These are phyloP conservation scores for Claviceps sp. DNA, from an alignment of 2,329 filamentous ascomycete species.

Conservation along the genomic window DNA sequence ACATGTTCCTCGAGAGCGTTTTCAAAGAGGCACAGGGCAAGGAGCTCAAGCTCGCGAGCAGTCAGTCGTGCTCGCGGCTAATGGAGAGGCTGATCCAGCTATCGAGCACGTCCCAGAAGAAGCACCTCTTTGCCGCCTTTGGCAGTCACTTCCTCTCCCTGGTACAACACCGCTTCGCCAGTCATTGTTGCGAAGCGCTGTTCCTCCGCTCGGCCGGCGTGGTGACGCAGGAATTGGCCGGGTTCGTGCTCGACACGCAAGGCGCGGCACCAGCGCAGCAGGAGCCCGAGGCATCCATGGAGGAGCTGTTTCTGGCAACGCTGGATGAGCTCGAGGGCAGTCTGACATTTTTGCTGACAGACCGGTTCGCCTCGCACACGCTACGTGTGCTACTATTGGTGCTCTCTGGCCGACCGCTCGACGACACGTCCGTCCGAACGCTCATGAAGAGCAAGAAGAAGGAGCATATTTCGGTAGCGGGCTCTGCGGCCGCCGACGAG, in stretches of 20 bases:
- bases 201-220: conserved; percentile 72
- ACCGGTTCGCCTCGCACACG: conserved; percentile 81
- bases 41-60: conserved; percentile 90
- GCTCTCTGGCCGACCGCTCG: conserved; percentile 68
- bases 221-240: conserved; percentile 59
- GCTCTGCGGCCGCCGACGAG: conserved; percentile 37
- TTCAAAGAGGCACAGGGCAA: conserved; percentile 80
- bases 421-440: conserved; percentile 53
- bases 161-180: conserved; percentile 90
- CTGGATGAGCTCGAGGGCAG: conserved; percentile 81
- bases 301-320: conserved; percentile 70
- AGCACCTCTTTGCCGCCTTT: conserved; percentile 75
- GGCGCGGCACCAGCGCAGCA: conserved; percentile 29
- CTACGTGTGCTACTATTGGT: conserved; percentile 77
- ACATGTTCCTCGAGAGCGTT: conserved; percentile 64
- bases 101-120: conserved; percentile 68
- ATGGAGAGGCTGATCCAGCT: conserved; percentile 84
- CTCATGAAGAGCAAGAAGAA: conserved; percentile 89
- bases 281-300: conserved; percentile 52
- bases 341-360: conserved; percentile 71
- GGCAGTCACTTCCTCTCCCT: conserved; percentile 76
- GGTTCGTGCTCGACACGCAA: conserved; percentile 28
- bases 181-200: conserved; percentile 90
- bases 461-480: conserved; percentile 59
- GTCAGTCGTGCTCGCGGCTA: conserved; percentile 84